phyloP scores from a whole-genome alignment of 768 basidiomycete species.

The Lentinula detonsa region DNA sequence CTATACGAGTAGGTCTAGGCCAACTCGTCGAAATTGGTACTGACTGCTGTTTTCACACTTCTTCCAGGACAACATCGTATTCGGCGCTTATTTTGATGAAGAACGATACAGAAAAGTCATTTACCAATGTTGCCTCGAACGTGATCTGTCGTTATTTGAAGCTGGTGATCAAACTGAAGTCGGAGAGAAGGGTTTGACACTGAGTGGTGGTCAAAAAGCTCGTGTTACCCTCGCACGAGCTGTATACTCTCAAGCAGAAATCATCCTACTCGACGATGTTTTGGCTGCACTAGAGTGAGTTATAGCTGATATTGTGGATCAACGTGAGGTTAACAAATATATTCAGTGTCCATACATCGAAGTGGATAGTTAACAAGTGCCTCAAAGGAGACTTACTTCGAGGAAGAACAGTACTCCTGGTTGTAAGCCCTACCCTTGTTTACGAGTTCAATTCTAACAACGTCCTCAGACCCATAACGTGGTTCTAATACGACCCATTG shows the following conservation, averaged over 20 bases:
- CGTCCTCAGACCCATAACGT: slow-evolving; percentile 35
- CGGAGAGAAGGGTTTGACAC: slow-evolving; percentile 46
- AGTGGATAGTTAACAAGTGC: slow-evolving; percentile 8
- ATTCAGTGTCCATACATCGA: slow-evolving; percentile 7
- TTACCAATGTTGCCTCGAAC: slow-evolving; percentile 31
- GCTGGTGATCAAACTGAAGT: slow-evolving; percentile 41
- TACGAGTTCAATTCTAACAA: not conserved
- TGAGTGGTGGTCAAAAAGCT: slow-evolving; percentile 38
- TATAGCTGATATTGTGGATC: slow-evolving; percentile 16
- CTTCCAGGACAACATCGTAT: slow-evolving; percentile 34
- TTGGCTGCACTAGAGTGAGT: slow-evolving; percentile 29
- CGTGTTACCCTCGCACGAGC: slow-evolving; percentile 40
- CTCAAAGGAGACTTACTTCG: slow-evolving; percentile 7
- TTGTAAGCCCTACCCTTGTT: slow-evolving; percentile 1
- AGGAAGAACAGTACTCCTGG: slow-evolving; percentile 7
- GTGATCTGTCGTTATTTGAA: slow-evolving; percentile 36
- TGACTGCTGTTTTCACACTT: too few species aligned
- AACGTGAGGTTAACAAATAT: slow-evolving; percentile 32
- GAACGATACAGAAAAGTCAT: slow-evolving; percentile 33
- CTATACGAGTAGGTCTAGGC: slow-evolving; percentile 29
- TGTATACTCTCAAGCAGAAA: slow-evolving; percentile 33
- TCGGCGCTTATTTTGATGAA: slow-evolving; percentile 33
- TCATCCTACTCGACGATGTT: slow-evolving; percentile 44
- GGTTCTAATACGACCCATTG: slow-evolving; percentile 28
- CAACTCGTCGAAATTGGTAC: not conserved